Evolutionary conservation across 75 land plant genomes (phyloP), one percentile per base, ranked within the genome.

Genomic region (Sequoiadendron giganteum): DNA sequence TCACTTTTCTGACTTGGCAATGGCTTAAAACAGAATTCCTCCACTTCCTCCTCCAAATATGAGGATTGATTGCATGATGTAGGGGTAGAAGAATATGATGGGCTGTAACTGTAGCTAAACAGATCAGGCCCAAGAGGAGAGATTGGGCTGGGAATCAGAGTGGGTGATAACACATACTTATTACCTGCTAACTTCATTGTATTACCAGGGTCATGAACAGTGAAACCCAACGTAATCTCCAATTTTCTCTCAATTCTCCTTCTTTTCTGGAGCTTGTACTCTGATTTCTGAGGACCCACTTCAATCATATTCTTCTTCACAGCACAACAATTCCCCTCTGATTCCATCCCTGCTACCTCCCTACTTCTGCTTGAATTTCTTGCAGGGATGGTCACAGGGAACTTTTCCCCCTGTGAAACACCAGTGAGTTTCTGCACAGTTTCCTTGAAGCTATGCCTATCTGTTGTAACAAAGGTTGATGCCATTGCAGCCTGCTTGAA

Each of bases 391-490:
- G 90, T 87, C 56, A 88, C 56, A 10, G 85, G 89, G 75, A 89
- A 58, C 78, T 89, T 89, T 73, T 82, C 49, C 13, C 84, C 84
- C 2, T 90, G 81, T 15, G 90, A 88, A 2, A 89, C 89, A 28
- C 91, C 91, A 34, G 91, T 90, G 25, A 90, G 90, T 80, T 89
- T 90, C 90, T 90, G 90, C 87, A 90, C 91, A 47, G 89, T 72
- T 52, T 89, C 90, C 70, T 90, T 89, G 43, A 90, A 90, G 73
- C 84, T 89, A 48, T 45, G 58, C 16, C 75, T 86, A 34, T 90
- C 90, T 40, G 90, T 90, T n/a, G 89, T 82, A 40, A 90, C 91
- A 89, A 90, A 90, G 3, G 91, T 90, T 18, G 91, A 86, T 25
- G 87, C 16, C 18, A 85, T 40, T 47, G 58, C 70, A 77, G 42